Base-by-base conservation (phyloP, 2,329 filamentous ascomycete genomes). In the Setomelanomma holmii region DNA sequence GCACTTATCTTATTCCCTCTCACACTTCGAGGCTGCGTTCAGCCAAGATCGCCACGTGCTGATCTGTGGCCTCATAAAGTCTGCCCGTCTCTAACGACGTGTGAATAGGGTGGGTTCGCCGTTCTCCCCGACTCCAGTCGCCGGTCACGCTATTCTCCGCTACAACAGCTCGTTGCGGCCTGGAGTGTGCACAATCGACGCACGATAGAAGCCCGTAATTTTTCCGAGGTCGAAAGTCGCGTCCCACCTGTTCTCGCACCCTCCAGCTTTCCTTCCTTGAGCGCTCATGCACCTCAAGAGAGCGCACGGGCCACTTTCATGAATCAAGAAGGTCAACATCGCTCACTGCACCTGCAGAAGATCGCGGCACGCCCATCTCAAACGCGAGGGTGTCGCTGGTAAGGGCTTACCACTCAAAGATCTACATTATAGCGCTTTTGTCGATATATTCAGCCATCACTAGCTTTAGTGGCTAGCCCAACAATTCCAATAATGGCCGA, bases 31-130 rank as follows among this genome's bases (percentile, higher is more conserved):
- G 23, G 35, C 44, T 36, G 40, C n/a, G 40, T 33, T 22, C 22
- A 36, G 44, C 44, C 40, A 46, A 46, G 44, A 7, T 27, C 16
- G 12, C 21, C 24, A 22, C n/a, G 23, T 22, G 17, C 19, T 21
- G 17, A n/a, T 21, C 8, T 46, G 44, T 33, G 45, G 45, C 23
- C 40, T 41, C 38, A 48, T 35, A 35, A 35, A 34, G n/a, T 19
- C 33, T 19, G 24, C 40, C 27, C 17, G 17, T 35, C 27, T 27
- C 23, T 27, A 8, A 41, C 33, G 5, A 8, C 30, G 21, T 19
- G 17, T n/a, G n/a, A 21, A 33, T 14, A 12, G 11, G 40, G 44
- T n/a, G 38, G 27, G 24, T 16, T 34, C 45, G 38, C 38, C 36
- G 12, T 48, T 36, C 20, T 35, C n/a, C n/a, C n/a, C n/a, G n/a